Base-by-base conservation (phyloP, 2,329 filamentous ascomycete genomes). In the Phaeosphaeria sp. region DNA sequence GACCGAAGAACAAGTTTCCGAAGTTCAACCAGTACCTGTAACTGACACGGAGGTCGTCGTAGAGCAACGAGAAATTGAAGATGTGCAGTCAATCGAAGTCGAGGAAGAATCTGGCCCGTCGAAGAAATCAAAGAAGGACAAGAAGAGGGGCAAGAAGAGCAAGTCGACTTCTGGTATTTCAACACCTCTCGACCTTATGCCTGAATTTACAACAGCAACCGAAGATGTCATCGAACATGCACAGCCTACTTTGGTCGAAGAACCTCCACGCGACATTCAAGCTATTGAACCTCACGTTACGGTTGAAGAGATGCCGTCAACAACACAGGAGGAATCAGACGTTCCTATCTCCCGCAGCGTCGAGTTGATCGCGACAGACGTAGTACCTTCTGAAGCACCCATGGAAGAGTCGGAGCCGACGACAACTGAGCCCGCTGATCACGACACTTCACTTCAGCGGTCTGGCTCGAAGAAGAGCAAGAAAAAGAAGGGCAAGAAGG, bases 71-170 rank as follows among this genome's bases (percentile, higher is more conserved):
- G 18, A 33, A 25, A 21, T 47, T 30, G 54, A 51, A 18, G 54
- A 62, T 11, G 27, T 39, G 18, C 57, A 57, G 24, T 54, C 61
- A 24, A 27, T 22, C 17, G 52, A 64, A 22, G 49, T 55, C 33
- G 63, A 66, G 43, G 61, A 64, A 42, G 60, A 58, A 6, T 22
- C 52, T 39, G 49, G 60, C 51, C 42, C 56, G 13, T 51, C 59
- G 3, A 71, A 69, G 42, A 67, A 71, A 47, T 64, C 68, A 20
- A 72, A 69, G 57, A 71, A 70, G 50, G 65, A 66, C 11, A 72
- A 73, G 59, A 70, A 71, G 46, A 71, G 67, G 59, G 60, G 49
- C 43, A 72, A 68, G 55, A 69, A 72, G 61, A 65, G 56, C 44
- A 61, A 64, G 24, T 56, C 60, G 8, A 53, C 55, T 17, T 65